Base-by-base conservation (phyloP, 305 asterid genomes). In the Fraxinus paxiana region DNA sequence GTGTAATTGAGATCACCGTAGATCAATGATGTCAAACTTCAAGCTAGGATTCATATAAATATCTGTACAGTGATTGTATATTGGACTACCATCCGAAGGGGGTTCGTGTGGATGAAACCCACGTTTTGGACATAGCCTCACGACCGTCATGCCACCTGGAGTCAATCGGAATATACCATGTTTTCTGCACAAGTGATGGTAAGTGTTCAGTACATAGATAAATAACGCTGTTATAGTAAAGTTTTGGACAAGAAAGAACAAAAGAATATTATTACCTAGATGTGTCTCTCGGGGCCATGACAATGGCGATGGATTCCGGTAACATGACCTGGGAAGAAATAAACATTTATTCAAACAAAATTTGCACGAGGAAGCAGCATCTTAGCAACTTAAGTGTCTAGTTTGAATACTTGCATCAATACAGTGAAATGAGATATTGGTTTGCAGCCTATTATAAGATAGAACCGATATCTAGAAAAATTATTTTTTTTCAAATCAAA, bases 251-350 rank as follows among this genome's bases (percentile, higher is more conserved):
- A 30, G 33, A 30, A 30, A 30, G 33, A 30, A 30, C 33, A 30
- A 34, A 73, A 61, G 18, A 81, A 28, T 63, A 54, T 80, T 73
- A 95, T 79, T 73, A 95, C 99, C 89, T 92, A 43, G 97, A 94
- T 83, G 87, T 78, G 86, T 95, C 99, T 81, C 84, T 90, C 12
- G 98, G 99, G 77, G 99, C 99, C 99, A 95, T 92, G 87, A 95
- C 99, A 80, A 95, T 95, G 69, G 99, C 99, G 85, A 94, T 91
- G n/a, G 97, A 83, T 92, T 95, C 99, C 4, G 99, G 98, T 85
- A 95, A 86, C 99, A 95, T 95, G 73, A 95, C 90, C 99, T 94
- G 96, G 77, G 6, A 88, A 78, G 56, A 74, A 75, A 48, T 48
- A 48, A 5, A 48, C 22, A 48, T 2, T 15, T 48, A 31, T 31